Conservation (phyloP, 768 basidiomycete genomes). For the Coprinopsis sp. region DNA sequence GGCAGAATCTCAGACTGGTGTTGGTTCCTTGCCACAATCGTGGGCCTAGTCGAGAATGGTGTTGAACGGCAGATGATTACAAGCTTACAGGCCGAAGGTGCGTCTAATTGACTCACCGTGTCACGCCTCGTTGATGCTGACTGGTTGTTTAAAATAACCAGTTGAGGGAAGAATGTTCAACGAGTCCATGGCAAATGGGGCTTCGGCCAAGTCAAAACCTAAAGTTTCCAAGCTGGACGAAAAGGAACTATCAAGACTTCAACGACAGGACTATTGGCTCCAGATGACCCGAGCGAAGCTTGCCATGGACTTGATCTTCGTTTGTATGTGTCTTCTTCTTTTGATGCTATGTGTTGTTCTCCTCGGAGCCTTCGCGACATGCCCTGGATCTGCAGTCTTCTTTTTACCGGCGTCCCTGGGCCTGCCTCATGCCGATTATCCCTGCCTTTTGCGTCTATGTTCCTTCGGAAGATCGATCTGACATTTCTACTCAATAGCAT, state of each 20-base stretch:
- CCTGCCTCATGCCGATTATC: background rate
- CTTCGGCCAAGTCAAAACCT: slow-evolving; percentile 66
- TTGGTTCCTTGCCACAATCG: slow-evolving; percentile 77
- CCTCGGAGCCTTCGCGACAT: slow-evolving; percentile 9
- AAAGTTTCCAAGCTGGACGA: slow-evolving; percentile 56
- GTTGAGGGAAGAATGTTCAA: slow-evolving; percentile 70
- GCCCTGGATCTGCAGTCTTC: background rate
- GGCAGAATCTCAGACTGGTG: slow-evolving; percentile 81
- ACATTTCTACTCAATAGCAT: slow-evolving; percentile 42
- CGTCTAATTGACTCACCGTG: slow-evolving; percentile 10
- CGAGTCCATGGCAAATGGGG: slow-evolving; percentile 63
- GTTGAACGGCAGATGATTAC: slow-evolving; percentile 72
- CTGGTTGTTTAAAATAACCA: slow-evolving; percentile 22
- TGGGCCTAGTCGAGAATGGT: slow-evolving; percentile 78
- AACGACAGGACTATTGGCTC: slow-evolving; percentile 74
- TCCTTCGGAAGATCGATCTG: slow-evolving; percentile 5
- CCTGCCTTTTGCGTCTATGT: background rate
- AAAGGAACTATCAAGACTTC: slow-evolving; percentile 63
- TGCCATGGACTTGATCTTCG: slow-evolving; percentile 82
- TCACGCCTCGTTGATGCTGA: background rate
- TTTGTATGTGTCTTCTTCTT: slow-evolving; percentile 52
- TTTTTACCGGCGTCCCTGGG: slow-evolving; percentile 1
- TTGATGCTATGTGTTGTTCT: slow-evolving; percentile 3
- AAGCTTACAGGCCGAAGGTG: slow-evolving; percentile 60
- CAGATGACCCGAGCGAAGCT: slow-evolving; percentile 66